Evolutionary conservation across 2,329 filamentous ascomycete genomes (phyloP), one percentile per base, ranked within the genome.

Genomic region (Myriangium duriaei): DNA sequence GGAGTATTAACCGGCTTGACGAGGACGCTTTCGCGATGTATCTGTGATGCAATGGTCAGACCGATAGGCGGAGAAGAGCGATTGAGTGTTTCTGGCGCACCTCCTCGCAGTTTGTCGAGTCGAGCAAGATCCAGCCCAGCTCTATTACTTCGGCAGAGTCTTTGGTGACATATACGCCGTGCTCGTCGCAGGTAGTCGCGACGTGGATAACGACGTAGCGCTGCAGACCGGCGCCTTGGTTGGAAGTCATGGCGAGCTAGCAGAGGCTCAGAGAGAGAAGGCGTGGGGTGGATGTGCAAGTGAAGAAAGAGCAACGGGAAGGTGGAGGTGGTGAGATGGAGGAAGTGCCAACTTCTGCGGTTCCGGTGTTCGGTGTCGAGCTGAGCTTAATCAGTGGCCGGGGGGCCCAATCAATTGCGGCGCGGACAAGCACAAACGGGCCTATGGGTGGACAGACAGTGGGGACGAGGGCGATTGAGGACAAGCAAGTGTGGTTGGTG

Each of bases 131-230:
- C 91, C 91, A 98, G 47, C 88, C 91, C 58, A 98, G 74, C 73
- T 98, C 91, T 62, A 98, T 98, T 49, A 98, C 91, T 68, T 98
- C 91, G 45, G 91, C 91, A 42, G 91, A 96, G 65, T 98, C 91
- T 66, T 96, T 96, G 43, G 91, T 98, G 42, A 98, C 91, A 63
- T 98, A 98, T 49, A 98, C 91, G 46, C 91, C 91, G 65, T 98
- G 91, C 63, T 98, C 91, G 62, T 98, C 91, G 65, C 91, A 98
- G 51, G 91, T 98, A 24, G 91, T 98, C 47, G 91, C 91, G 56
- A 96, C 88, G 64, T 98, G 91, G 60, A 96, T 94, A 56, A 98
- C 84, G 49, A 95, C 81, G 65, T 94, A 98, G 61, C 88, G 83
- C 68, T 98, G 91, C 64, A 94, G 41, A 32, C 32, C 38, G 33